Percentiles rank a stretch among this genome's conserved stretches.
phyloP scores from a whole-genome alignment of 202 grass and related monocot species.

The Digitaria exilis region DNA sequence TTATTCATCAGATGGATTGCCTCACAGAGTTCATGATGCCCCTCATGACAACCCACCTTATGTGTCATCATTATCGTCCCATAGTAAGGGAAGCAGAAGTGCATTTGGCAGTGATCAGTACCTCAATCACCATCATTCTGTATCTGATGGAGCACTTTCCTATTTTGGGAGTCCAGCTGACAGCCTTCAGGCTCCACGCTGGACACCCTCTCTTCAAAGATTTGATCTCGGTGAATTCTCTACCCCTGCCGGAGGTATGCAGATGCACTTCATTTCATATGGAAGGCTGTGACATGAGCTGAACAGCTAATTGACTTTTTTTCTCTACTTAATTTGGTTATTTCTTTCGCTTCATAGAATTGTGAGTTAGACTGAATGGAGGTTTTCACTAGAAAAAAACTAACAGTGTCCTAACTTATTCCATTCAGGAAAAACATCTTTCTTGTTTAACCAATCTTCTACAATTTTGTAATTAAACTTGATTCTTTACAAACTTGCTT shows the following conservation, averaged over 20 bases:
- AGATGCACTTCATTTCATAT: conserved; percentile 42
- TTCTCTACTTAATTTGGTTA: conserved; percentile 6
- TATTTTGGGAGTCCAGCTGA: conserved; percentile 92
- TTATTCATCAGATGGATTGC: conserved; percentile 62
- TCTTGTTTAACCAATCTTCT: background rate
- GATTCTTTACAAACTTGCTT: background rate
- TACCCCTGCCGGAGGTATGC: conserved; percentile 83
- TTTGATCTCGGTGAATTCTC: conserved; percentile 95
- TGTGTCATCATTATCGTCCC: conserved; percentile 67
- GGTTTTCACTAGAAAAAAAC: background rate
- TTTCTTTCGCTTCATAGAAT: conserved; percentile 14
- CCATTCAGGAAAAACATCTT: background rate
- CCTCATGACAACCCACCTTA: conserved; percentile 60
- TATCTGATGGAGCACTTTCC: conserved; percentile 93
- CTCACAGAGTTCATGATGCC: conserved; percentile 60
- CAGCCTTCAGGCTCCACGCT: conserved; percentile 67
- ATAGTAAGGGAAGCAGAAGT: conserved; percentile 82
- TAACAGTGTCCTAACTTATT: background rate
- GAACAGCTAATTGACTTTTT: background rate
- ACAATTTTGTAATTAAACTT: conserved; percentile 5
- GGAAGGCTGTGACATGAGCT: background rate
- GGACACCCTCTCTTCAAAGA: conserved; percentile 86
- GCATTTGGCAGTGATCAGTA: conserved; percentile 76
- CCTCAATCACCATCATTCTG: conserved; percentile 86
- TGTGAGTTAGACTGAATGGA: conserved; percentile 1